Base-by-base conservation (phyloP, 2,329 filamentous ascomycete species). In the Monosporascus cannonballus region DNA sequence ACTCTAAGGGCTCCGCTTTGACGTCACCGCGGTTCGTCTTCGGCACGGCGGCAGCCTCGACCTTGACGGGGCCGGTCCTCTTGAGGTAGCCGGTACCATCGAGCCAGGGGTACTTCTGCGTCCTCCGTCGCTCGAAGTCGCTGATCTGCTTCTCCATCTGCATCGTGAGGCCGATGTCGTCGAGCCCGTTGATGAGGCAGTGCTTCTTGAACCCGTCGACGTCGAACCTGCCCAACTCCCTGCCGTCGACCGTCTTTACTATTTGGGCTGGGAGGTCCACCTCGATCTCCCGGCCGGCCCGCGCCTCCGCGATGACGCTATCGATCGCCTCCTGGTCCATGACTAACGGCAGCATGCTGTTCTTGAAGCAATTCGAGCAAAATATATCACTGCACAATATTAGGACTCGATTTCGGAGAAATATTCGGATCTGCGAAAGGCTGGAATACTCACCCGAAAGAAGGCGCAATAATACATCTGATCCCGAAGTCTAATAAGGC, bases 311-410 rank as follows among this genome's bases (percentile, higher is more conserved):
- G 38, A 88, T 85, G 58, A 97, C 85, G 56, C 78, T 78, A 44
- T 87, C 78, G 4, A 96, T 75, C 34, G 81, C 78, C 1, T 73
- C 76, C 59, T 83, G 73, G 69, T 93, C 84, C 34, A 97, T 87
- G 54, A 79, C 74, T 56, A 97, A 84, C 47, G 93, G 92, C 58
- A 97, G 78, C 94, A 97, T 97, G 76, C 93, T 93, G 76, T 99
- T 99, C 81, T 99, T 97, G 83, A 96, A 97, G n/a, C 89, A 94
- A 79, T 99, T 99, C 83, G 96, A 96, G 83, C 93, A 95, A 84
- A 96, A 96, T 71, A 99, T 99, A 67, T 96, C 90, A 54, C 41
- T 51, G 18, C 6, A 18, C 6, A 9, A 11, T 3, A 18, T 42
- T 25, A n/a, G 48, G 34, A 15, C 6, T 17, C 24, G 30, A 37